Evolutionary conservation across 768 basidiomycete species (phyloP), one percentile per base, ranked within the genome.

Genomic region (Termitomyces bulborhizus): DNA sequence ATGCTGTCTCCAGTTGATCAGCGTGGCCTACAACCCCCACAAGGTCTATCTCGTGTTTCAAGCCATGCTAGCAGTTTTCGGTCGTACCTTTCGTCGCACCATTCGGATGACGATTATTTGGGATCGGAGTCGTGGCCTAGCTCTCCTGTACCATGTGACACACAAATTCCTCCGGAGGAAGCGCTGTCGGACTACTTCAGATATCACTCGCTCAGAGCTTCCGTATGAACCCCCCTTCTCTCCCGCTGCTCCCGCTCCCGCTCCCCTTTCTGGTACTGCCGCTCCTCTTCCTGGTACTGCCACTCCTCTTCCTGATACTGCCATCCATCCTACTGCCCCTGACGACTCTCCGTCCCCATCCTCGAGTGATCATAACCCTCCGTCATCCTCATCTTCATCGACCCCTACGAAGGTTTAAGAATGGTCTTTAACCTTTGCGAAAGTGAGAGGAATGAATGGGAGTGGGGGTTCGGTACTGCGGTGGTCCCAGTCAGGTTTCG

Each of bases 31-130:
- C 63, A 65, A 8, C 57, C 65, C 43, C 62, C 71, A 56, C 56
- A 68, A 51, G 62, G 63, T 13, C 63, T 77, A 24, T 66, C 67
- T 44, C 73, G 76, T 45, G 66, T 70, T 8, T 66, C 71, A 1
- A 78, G 75, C 57, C 70, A 66, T n/a, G 73, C 71, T 15, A 76
- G 73, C 59, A 75, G 73, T 53, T 62, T 73, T 15, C n/a, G 24
- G 15, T 55, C 54, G 13, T 55, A 49, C 4, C 54, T 55, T 36
- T 50, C 54, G n/a, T 80, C 79, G 1, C 86, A 88, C 57, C 85
- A 91, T 58, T 92, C 90, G 0, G 90, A 93, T 53, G 89, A 89
- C 59, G 60, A 60, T n/a, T n/a, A n/a, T n/a, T n/a, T n/a, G n/a
- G n/a, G n/a, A n/a, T n/a, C n/a, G n/a, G n/a, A n/a, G n/a, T n/a